These are phyloP conservation scores for Umbelopsis isabellina DNA, from an alignment of 192 early-diverging fungal genomes.

Conservation along the genomic window DNA sequence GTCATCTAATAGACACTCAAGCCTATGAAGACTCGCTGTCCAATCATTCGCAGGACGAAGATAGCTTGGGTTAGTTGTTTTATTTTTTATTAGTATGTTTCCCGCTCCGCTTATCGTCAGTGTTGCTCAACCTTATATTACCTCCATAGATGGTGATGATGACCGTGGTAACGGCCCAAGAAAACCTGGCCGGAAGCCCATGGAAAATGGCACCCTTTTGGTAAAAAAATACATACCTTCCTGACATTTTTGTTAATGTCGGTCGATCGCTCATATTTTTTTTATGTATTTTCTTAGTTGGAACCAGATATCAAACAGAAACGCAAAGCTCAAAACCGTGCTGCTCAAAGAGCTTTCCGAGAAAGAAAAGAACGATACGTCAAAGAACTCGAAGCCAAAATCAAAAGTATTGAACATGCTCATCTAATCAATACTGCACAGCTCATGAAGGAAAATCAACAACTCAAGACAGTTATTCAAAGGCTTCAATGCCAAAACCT, in stretches of 20 bases:
- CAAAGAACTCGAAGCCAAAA: conserved; percentile 75
- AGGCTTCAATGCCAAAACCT: conserved; percentile 2
- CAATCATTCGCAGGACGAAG: conserved; percentile 24
- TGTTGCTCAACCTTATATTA: neutral
- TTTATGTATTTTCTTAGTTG: neutral
- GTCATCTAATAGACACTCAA: conserved; percentile 18
- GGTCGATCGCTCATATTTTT: neutral
- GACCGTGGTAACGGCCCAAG: neutral
- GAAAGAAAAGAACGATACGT: conserved; percentile 86
- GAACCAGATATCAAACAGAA: conserved; percentile 32
- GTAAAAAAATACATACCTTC: neutral
- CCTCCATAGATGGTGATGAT: conserved; percentile 24
- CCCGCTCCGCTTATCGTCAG: conserved; percentile 2
- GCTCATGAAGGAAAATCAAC: conserved; percentile 34
- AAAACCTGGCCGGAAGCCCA: conserved; percentile 22
- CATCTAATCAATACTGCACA: conserved; percentile 47
- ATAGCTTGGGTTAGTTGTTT: conserved; percentile 15
- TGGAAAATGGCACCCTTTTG: neutral
- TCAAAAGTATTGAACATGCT: conserved; percentile 67
- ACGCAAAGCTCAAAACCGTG: conserved; percentile 45
- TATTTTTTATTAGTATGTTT: neutral
- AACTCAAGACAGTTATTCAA: conserved; percentile 13
- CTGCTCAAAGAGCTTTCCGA: conserved; percentile 69
- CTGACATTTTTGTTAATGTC: neutral
- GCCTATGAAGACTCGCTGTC: conserved; percentile 17